These are phyloP conservation scores for Claviceps capensis DNA, from an alignment of 2,329 filamentous ascomycete species.

Conservation along the genomic window DNA sequence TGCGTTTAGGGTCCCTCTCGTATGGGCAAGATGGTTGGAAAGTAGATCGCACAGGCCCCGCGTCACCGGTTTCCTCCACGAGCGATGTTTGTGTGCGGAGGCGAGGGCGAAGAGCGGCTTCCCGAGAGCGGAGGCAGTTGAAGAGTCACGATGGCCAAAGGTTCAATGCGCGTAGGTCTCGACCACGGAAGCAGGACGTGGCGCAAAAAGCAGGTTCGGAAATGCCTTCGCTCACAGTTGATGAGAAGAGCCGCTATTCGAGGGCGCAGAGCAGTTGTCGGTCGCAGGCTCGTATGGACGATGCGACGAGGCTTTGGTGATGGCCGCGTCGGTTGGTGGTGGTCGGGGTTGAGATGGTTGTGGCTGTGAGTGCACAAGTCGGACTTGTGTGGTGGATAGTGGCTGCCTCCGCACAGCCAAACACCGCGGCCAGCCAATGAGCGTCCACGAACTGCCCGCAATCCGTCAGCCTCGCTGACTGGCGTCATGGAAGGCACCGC, in stretches of 20 bases:
- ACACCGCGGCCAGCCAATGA: not conserved
- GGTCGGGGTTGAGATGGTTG: not conserved
- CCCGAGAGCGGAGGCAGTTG: not conserved
- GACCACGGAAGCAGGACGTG: not conserved
- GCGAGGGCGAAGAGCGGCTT: not conserved
- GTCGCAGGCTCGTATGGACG: conserved; percentile 1
- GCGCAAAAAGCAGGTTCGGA: not conserved
- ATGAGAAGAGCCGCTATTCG: conserved; percentile 1
- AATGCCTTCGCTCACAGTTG: not conserved
- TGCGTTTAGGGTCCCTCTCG: not conserved
- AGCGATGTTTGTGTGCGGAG: not conserved
- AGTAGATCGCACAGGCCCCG: not conserved
- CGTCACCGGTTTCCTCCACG: not conserved
- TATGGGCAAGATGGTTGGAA: not conserved
- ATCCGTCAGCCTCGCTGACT: not conserved
- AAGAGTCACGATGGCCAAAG: not conserved
- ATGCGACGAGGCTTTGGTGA: conserved; percentile 1
- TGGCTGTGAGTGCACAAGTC: not conserved
- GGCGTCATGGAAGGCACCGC: not conserved
- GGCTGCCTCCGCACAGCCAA: not conserved
- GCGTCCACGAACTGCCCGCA: not conserved
- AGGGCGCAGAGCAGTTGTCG: not conserved
- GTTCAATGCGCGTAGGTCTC: not conserved
- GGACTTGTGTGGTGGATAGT: not conserved
- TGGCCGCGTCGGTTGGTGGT: not conserved